Percentiles rank a stretch among this genome's conserved stretches.
Conservation (phyloP, 2,329 filamentous ascomycete genomes). For the Penicillium griseofulvum region DNA sequence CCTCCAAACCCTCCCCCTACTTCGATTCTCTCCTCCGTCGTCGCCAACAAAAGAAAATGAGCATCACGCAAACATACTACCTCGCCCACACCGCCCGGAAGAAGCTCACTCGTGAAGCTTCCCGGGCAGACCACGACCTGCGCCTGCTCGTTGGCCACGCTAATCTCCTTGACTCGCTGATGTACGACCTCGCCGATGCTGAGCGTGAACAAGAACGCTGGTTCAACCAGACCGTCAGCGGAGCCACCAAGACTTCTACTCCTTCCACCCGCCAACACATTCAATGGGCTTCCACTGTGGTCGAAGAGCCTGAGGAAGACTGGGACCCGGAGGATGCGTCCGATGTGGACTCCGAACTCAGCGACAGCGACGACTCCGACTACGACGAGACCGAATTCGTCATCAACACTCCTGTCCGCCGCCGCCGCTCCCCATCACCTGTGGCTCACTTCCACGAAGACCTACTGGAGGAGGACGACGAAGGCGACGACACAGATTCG, state of each 20-base stretch:
- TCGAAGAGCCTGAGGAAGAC: slow-evolving; percentile 66
- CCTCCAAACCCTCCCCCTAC: slow-evolving; percentile 36
- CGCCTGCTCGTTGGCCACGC: slow-evolving; percentile 94
- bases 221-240: slow-evolving; percentile 94
- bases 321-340: slow-evolving; percentile 61
- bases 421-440: slow-evolving; percentile 32
- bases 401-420: slow-evolving; percentile 38
- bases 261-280: slow-evolving; percentile 62
- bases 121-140: slow-evolving; percentile 88
- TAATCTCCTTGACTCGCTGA: slow-evolving; percentile 94
- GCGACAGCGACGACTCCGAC: slow-evolving; percentile 50
- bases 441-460: slow-evolving; percentile 31
- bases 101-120: slow-evolving; percentile 93
- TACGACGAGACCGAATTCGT: slow-evolving; percentile 37
- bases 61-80: slow-evolving; percentile 97
- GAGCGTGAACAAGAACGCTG: slow-evolving; percentile 94
- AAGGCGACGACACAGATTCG: slow-evolving; percentile 51
- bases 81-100: slow-evolving; percentile 93
- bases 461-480: slow-evolving; percentile 33
- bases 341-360: slow-evolving; percentile 55
- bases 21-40: slow-evolving; percentile 41
- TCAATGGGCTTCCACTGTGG: slow-evolving; percentile 80
- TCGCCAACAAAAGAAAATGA: slow-evolving; percentile 78
- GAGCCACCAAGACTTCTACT: slow-evolving; percentile 56
- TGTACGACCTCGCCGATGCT: slow-evolving; percentile 86